Percentiles rank a stretch among this genome's conserved stretches.
Evolutionary conservation across 148 eudicot genomes (phyloP).

Genomic region (Nepenthes gracilis): DNA sequence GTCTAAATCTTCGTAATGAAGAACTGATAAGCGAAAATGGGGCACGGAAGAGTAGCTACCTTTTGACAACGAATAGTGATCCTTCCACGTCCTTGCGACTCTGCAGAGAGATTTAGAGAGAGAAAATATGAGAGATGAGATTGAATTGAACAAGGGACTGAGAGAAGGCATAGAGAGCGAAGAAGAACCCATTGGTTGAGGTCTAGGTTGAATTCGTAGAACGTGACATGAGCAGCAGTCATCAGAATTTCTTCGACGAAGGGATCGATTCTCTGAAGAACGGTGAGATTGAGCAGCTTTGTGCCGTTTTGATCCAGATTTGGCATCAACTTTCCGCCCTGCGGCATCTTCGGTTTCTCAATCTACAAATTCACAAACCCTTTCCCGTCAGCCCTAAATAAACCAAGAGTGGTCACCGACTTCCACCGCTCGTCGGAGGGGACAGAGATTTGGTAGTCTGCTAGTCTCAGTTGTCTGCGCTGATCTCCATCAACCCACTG

Average conservation of each 20-base stretch:
- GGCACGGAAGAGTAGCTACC: constrained; percentile 18
- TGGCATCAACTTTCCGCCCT: constrained; percentile 76
- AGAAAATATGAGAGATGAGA: constrained; percentile 3
- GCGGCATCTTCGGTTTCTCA: constrained; percentile 26
- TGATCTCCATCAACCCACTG: background rate
- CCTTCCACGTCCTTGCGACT: constrained; percentile 93
- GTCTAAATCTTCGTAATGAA: background rate
- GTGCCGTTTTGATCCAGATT: constrained; percentile 77
- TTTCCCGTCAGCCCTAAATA: background rate
- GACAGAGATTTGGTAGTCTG: background rate
- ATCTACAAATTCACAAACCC: too few relatives aligned
- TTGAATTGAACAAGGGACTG: background rate
- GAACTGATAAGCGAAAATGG: background rate
- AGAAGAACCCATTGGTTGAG: constrained; percentile 76
- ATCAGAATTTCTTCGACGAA: constrained; percentile 80
- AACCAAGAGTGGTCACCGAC: background rate
- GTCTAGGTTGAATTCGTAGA: constrained; percentile 82
- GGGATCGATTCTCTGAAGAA: constrained; percentile 78
- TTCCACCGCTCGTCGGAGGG: background rate
- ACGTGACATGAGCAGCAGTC: constrained; percentile 90
- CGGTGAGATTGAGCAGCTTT: constrained; percentile 73
- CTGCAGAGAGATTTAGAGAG: constrained; percentile 22
- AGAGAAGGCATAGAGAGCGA: background rate
- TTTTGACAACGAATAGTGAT: constrained; percentile 65
- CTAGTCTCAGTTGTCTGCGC: background rate